These are phyloP conservation scores for Coelastrella sp. DNA, from an alignment of 139 green algal genomes.

Conservation along the genomic window DNA sequence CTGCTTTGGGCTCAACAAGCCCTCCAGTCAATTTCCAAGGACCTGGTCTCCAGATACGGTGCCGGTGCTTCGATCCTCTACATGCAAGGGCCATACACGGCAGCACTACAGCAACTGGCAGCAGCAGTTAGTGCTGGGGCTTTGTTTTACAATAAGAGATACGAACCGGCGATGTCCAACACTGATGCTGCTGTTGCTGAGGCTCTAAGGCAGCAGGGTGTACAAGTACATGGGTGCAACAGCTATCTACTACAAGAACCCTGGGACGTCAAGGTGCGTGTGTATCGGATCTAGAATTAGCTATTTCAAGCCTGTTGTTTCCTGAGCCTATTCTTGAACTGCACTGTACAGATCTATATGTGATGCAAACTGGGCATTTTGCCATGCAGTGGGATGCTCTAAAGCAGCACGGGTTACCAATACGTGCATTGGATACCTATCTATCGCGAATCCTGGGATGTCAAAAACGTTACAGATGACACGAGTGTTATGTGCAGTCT, in stretches of 20 bases:
- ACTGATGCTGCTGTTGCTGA: slow-evolving; percentile 49
- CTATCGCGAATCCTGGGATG: slow-evolving; percentile 43
- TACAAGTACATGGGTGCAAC: slow-evolving; percentile 45
- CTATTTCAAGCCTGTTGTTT: too few species aligned
- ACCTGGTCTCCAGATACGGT: background rate
- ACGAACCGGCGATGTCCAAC: slow-evolving; percentile 59
- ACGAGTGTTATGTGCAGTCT: too few species aligned
- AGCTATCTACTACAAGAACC: slow-evolving; percentile 49
- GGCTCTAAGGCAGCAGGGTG: slow-evolving; percentile 49
- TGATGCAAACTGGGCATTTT: too few species aligned
- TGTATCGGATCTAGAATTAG: too few species aligned
- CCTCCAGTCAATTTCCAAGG: background rate
- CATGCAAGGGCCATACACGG: background rate
- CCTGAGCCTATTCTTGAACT: too few species aligned
- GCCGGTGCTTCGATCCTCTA: background rate
- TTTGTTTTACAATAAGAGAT: slow-evolving; percentile 65
- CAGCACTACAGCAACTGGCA: slow-evolving; percentile 44
- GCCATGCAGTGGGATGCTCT: too few species aligned
- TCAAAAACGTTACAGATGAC: too few species aligned
- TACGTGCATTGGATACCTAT: slow-evolving; percentile 12
- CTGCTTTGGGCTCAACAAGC: background rate
- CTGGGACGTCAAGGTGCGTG: slow-evolving; percentile 22
- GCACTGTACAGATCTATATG: too few species aligned
- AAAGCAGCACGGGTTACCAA: too few species aligned
- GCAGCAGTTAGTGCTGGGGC: slow-evolving; percentile 39